Percentiles rank a stretch among this genome's conserved stretches.
phyloP scores from a whole-genome alignment of 163 green algal species.

The Chlamydomonas reinhardtii region DNA sequence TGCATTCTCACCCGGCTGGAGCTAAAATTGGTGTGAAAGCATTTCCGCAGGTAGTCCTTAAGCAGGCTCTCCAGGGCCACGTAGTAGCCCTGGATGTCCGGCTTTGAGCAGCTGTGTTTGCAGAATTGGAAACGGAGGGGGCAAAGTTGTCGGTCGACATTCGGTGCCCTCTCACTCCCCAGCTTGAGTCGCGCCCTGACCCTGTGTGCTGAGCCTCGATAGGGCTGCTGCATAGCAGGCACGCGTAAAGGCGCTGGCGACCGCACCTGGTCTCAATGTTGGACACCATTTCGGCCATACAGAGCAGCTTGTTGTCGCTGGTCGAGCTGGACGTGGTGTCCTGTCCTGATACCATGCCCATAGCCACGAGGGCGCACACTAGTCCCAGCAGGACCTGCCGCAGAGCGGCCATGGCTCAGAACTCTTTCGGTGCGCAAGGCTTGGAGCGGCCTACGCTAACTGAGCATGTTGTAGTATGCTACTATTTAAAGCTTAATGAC shows the following conservation, averaged over 20 bases:
- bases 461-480: too few species aligned
- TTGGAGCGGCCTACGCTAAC: too few species aligned
- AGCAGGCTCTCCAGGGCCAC: conserved; percentile 49
- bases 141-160: too few species aligned
- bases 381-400: background rate
- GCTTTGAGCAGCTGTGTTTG: conserved; percentile 43
- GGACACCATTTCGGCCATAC: conserved; percentile 58
- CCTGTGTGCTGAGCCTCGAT: too few species aligned
- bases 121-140: background rate
- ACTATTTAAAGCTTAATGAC: too few species aligned
- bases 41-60: conserved; percentile 51
- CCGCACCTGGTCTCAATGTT: conserved; percentile 52
- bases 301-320: conserved; percentile 47
- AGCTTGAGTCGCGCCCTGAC: too few species aligned
- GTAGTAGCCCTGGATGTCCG: conserved; percentile 45
- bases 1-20: conserved; percentile 9
- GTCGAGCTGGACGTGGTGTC: conserved; percentile 1
- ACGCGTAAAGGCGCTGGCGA: too few species aligned
- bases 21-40: conserved; percentile 57
- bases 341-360: background rate
- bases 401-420: background rate
- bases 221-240: too few species aligned
- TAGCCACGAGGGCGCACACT: background rate
- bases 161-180: too few species aligned
- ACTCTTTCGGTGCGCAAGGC: too few species aligned